phyloP scores from a whole-genome alignment of 305 asterid species.

The Rubia peregrina region DNA sequence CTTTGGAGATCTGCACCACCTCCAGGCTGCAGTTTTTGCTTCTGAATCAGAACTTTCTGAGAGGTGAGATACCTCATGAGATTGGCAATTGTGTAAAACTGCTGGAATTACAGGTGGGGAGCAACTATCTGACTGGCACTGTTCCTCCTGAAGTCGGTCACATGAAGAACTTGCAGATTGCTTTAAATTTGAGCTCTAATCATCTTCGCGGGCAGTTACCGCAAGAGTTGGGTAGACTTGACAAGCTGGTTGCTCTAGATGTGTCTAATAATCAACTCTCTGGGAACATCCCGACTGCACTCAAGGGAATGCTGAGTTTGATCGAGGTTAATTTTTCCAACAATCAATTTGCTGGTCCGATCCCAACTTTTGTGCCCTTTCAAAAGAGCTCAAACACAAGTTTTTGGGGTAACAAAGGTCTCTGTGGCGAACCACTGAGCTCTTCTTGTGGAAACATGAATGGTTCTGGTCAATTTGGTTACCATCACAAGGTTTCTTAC shows the following conservation, averaged over 20 bases:
- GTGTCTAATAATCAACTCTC: slow-evolving; percentile 70
- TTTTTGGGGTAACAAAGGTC: slow-evolving; percentile 70
- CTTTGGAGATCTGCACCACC: slow-evolving; percentile 55
- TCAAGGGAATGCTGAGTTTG: slow-evolving; percentile 86
- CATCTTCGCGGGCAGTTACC: slow-evolving; percentile 73
- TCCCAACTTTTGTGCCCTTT: slow-evolving; percentile 73
- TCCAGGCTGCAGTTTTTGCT: slow-evolving; percentile 73
- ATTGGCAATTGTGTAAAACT: slow-evolving; percentile 82
- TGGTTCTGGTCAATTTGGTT: slow-evolving; percentile 28
- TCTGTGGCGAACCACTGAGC: slow-evolving; percentile 80
- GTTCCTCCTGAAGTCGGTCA: slow-evolving; percentile 84
- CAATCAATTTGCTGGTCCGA: slow-evolving; percentile 63
- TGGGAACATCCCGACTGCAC: slow-evolving; percentile 61
- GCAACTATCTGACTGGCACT: slow-evolving; percentile 59
- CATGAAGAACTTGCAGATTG: slow-evolving; percentile 82
- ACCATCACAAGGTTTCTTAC: slow-evolving; percentile 84
- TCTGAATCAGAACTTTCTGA: slow-evolving; percentile 50
- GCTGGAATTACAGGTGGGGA: slow-evolving; percentile 72
- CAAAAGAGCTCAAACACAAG: slow-evolving; percentile 82
- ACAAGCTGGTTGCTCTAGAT: slow-evolving; percentile 85
- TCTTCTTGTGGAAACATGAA: slow-evolving; percentile 44
- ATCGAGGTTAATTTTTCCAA: slow-evolving; percentile 85
- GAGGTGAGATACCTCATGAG: slow-evolving; percentile 71
- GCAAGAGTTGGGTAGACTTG: slow-evolving; percentile 73
- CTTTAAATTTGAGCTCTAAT: slow-evolving; percentile 75